Percentiles rank a stretch among this genome's conserved stretches.
Conservation (phyloP, 306 rosid genomes). For the Medicago arabica region DNA sequence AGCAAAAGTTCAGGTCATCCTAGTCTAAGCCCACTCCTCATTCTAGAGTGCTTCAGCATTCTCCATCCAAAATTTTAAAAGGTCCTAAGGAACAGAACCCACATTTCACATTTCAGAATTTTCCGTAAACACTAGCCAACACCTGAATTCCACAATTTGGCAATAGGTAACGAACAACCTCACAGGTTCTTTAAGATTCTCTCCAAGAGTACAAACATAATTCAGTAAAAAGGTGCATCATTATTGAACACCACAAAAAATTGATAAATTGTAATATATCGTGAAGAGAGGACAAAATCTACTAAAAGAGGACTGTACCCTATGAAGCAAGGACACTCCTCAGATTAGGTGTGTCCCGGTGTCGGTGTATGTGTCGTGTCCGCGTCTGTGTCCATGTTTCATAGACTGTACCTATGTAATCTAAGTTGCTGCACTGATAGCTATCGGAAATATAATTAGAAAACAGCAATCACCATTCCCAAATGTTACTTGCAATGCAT, state of each 20-base stretch:
- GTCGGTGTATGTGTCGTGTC: no score
- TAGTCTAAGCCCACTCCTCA: neutral
- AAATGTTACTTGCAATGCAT: neutral
- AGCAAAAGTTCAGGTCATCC: neutral
- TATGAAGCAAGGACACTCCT: no score
- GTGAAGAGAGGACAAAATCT: neutral
- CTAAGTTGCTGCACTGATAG: neutral
- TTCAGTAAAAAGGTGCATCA: neutral
- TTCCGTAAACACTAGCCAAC: neutral
- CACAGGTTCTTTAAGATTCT: neutral
- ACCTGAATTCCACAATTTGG: neutral
- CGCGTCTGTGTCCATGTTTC: no score
- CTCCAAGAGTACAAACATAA: neutral
- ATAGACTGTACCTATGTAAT: neutral
- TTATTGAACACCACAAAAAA: neutral
- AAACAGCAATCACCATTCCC: conserved; percentile 1
- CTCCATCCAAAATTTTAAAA: neutral
- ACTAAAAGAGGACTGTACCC: neutral
- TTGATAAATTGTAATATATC: neutral
- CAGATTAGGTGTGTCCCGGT: no score
- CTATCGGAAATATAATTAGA: conserved; percentile 3
- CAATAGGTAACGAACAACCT: neutral
- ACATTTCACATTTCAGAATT: neutral
- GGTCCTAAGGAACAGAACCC: neutral
- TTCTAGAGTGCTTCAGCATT: neutral